Percentiles rank a stretch among this genome's conserved stretches.
These are phyloP conservation scores for Primulina eburnea DNA, from an alignment of 257 asterid genomes.

Conservation along the genomic window DNA sequence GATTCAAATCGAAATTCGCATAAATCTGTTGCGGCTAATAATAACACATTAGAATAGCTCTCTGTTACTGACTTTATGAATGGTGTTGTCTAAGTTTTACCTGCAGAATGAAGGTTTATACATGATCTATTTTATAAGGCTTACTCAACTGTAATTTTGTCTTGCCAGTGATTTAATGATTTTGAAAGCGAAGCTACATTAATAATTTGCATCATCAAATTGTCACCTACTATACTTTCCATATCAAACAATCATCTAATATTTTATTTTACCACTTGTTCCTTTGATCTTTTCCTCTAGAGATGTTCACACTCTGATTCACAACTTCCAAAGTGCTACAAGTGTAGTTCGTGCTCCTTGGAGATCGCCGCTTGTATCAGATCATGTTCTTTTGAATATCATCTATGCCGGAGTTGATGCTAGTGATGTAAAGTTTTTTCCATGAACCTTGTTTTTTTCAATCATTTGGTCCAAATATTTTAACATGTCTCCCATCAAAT, in stretches of 20 bases:
- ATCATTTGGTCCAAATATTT: not conserved
- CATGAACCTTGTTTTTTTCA: constrained; percentile 2
- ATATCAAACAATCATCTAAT: constrained; percentile 14
- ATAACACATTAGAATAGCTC: too few species aligned
- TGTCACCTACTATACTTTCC: not conserved
- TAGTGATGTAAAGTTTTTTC: constrained; percentile 73
- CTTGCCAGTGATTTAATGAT: not conserved
- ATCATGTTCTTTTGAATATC: constrained; percentile 77
- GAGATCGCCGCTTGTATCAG: constrained; percentile 70
- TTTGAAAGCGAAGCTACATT: constrained; percentile 8
- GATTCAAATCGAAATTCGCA: too few species aligned
- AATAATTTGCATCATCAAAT: not conserved
- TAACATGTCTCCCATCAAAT: constrained; percentile 9
- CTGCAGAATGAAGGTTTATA: too few species aligned
- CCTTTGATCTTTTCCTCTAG: constrained; percentile 40
- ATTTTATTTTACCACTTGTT: constrained; percentile 25
- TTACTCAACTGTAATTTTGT: not conserved
- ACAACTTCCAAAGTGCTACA: constrained; percentile 79
- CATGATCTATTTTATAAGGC: not conserved
- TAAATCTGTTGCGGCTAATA: too few species aligned
- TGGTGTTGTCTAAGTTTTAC: too few species aligned
- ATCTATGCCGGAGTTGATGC: constrained; percentile 98
- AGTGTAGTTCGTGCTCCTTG: constrained; percentile 54
- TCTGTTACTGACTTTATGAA: too few species aligned
- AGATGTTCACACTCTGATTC: constrained; percentile 82